phyloP scores from a whole-genome alignment of 2,329 filamentous ascomycete species.

The Onygena corvina region DNA sequence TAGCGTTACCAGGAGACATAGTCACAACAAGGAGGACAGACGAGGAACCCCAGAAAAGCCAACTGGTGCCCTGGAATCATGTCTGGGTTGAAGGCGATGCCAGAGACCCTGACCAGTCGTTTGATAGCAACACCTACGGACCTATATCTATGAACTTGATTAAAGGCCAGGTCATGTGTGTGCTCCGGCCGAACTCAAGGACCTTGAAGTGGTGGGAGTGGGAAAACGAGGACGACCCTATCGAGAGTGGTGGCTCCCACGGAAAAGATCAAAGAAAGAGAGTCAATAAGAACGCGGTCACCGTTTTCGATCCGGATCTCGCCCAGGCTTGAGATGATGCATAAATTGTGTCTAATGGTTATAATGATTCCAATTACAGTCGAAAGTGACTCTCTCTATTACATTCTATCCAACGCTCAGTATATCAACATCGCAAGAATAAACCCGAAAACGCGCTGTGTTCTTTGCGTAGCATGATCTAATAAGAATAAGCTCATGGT shows the following conservation, averaged over 20 bases:
- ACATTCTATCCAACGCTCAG: background rate
- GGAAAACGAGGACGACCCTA: slow-evolving; percentile 21
- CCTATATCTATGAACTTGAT: slow-evolving; percentile 66
- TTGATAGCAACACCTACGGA: slow-evolving; percentile 85
- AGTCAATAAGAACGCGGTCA: slow-evolving; percentile 28
- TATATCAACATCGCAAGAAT: background rate
- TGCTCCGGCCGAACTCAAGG: slow-evolving; percentile 51
- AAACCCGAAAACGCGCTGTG: background rate
- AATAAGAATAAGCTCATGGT: background rate
- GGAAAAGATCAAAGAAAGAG: slow-evolving; percentile 25
- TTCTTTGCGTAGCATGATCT: background rate
- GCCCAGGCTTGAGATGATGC: slow-evolving; percentile 14
- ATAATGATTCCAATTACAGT: background rate
- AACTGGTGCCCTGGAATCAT: slow-evolving; percentile 65
- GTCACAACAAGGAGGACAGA: slow-evolving; percentile 53
- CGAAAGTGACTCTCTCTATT: background rate
- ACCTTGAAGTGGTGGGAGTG: slow-evolving; percentile 29
- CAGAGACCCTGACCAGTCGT: slow-evolving; percentile 48
- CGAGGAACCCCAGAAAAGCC: slow-evolving; percentile 22
- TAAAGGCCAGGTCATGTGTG: slow-evolving; percentile 58
- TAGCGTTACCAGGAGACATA: slow-evolving; percentile 68
- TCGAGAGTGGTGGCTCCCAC: slow-evolving; percentile 7
- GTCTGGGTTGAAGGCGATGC: slow-evolving; percentile 94
- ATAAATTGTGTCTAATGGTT: background rate
- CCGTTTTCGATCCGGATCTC: slow-evolving; percentile 25